Evolutionary conservation across 495 filamentous ascomycete species (phyloP).

Genomic region (Aspergillus ellipticus): DNA sequence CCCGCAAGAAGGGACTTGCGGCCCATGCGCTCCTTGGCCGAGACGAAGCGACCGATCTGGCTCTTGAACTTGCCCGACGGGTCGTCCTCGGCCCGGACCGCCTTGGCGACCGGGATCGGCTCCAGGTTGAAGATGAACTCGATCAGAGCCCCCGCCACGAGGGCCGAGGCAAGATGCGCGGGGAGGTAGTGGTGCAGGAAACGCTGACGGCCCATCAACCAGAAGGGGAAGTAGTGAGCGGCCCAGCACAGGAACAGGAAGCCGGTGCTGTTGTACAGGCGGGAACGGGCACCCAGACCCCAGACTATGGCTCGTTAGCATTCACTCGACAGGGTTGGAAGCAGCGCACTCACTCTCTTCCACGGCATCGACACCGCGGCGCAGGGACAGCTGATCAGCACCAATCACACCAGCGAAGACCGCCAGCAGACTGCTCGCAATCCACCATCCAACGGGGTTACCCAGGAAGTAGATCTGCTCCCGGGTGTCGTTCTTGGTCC

Average conservation of each 20-base stretch:
- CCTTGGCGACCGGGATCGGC: slow-evolving; percentile 49
- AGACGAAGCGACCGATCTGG: slow-evolving; percentile 49
- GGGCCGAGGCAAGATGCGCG: slow-evolving; percentile 85
- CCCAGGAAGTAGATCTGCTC: slow-evolving; percentile 99
- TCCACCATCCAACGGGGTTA: slow-evolving; percentile 97
- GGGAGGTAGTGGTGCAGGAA: slow-evolving; percentile 79
- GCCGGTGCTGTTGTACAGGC: slow-evolving; percentile 95
- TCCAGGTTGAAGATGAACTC: slow-evolving; percentile 96
- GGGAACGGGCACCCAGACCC: slow-evolving; percentile 76
- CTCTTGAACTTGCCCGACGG: slow-evolving; percentile 39
- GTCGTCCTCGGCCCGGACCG: slow-evolving; percentile 46
- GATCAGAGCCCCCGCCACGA: slow-evolving; percentile 91
- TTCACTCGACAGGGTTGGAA: not conserved
- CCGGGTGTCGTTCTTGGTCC: slow-evolving; percentile 94
- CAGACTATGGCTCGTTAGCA: slow-evolving; percentile 31
- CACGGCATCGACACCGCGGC: slow-evolving; percentile 87
- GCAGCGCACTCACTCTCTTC: slow-evolving; percentile 74
- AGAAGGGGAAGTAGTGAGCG: slow-evolving; percentile 73
- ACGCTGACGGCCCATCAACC: slow-evolving; percentile 71
- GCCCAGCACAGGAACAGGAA: slow-evolving; percentile 93
- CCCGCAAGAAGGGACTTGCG: slow-evolving; percentile 70
- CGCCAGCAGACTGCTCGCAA: slow-evolving; percentile 83
- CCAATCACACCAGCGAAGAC: slow-evolving; percentile 90
- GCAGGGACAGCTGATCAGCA: slow-evolving; percentile 87
- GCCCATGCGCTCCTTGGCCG: slow-evolving; percentile 74